Evolutionary conservation across 2,329 filamentous ascomycete genomes (phyloP), one percentile per base, ranked within the genome.

Genomic region (Colletotrichum ledebouriae): DNA sequence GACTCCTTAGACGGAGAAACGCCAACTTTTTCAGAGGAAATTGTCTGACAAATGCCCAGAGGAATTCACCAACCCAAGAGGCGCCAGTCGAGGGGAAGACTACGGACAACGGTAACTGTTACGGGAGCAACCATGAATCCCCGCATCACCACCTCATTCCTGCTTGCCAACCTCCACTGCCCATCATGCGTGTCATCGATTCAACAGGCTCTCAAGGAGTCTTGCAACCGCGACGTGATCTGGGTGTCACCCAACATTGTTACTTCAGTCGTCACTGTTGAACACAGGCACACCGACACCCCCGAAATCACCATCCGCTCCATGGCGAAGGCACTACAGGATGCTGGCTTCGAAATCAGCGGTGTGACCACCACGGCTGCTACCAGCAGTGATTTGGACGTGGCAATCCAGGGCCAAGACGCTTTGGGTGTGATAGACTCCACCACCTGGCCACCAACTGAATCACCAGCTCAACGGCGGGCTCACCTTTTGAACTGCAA

Each of bases 91-190:
- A 46, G 15, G 3, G 29, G 17, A 6, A 22, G 46, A 59, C 37
- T 34, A 25, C 61, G 34, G 5, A 33, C 55, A 7, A 34, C 59
- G 17, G 22, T 7, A 22, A 53, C 5, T 37, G 37, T 44, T 12
- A 46, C 42, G 42, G 15, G 15, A 49, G 33, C 25, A 50, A 47
- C 67, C 29, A 68, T 64, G 47, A 53, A 53, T 29, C 33, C 63
- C 22, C 69, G 62, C 55, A 71, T 82, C 67, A 86, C 84, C 12
- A 90, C 87, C 2, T 90, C 87, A 39, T 88, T 91, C 74, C 84
- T 93, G 70, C 82, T 94, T 72, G 87, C 85, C 70, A 94, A 94
- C 77, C 84, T 94, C n/a, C 92, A 94, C 79, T 94, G 92, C 80
- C 89, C 91, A 13, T 92, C 90, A 69, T 94, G 92, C 77, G 88